Evolutionary conservation across 2,329 filamentous ascomycete genomes (phyloP).

Genomic region (Cordyceps militaris): DNA sequence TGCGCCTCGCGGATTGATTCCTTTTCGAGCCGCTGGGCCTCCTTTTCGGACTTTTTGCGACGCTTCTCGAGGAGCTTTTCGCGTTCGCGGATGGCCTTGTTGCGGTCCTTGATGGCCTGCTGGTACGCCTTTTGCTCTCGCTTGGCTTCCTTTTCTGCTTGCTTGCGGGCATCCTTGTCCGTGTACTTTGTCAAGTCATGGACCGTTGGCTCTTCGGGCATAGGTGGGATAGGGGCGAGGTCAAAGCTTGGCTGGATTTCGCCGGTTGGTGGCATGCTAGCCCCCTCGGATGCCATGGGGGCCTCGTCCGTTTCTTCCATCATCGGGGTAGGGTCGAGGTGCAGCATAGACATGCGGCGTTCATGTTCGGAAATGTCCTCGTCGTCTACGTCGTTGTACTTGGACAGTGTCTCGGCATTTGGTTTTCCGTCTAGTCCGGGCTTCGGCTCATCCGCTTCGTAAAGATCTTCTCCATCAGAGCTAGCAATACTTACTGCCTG

Average conservation of each 20-base stretch:
- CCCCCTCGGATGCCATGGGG: not conserved
- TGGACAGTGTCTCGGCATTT: not conserved
- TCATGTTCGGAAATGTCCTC: slow-evolving; percentile 13
- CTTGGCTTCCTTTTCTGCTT: slow-evolving; percentile 61
- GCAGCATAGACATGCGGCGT: slow-evolving; percentile 23
- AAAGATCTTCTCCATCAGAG: not conserved
- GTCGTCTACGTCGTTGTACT: slow-evolving; percentile 6
- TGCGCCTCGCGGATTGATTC: slow-evolving; percentile 22
- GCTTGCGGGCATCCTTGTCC: slow-evolving; percentile 59
- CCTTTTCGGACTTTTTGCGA: slow-evolving; percentile 37
- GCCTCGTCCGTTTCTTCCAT: slow-evolving; percentile 18
- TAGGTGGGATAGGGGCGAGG: slow-evolving; percentile 31
- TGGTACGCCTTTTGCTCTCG: slow-evolving; percentile 58
- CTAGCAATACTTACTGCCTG: not conserved
- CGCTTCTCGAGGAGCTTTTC: slow-evolving; percentile 52
- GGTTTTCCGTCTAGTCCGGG: not conserved
- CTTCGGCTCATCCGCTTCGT: not conserved
- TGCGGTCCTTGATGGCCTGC: slow-evolving; percentile 57
- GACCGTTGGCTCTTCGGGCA: slow-evolving; percentile 48
- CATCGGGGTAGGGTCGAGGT: slow-evolving; percentile 35
- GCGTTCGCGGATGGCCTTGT: slow-evolving; percentile 56
- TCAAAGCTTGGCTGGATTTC: not conserved
- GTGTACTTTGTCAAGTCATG: slow-evolving; percentile 52
- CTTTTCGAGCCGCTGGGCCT: slow-evolving; percentile 27
- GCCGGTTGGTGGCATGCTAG: not conserved